A percentile compares a stretch with the other conserved stretches of the same genome.
These are phyloP conservation scores for Endocladia muricata DNA, from an alignment of 31 red algal species.

Conservation along the genomic window DNA sequence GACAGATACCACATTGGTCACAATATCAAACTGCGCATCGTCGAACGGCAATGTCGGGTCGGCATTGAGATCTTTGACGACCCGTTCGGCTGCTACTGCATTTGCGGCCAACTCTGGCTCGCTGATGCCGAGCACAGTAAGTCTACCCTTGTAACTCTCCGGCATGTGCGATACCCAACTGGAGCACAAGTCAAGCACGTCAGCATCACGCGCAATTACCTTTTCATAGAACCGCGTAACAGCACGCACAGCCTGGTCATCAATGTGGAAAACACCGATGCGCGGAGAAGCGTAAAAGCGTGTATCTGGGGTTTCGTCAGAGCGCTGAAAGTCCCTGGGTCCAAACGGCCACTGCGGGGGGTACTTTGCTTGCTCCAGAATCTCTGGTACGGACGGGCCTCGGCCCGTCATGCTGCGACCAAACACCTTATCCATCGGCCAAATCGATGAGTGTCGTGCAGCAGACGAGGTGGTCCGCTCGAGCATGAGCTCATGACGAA, in stretches of 20 bases:
- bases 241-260: constrained; percentile 72
- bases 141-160: constrained; percentile 38
- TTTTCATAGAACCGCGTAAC: constrained; percentile 66
- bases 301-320: constrained; percentile 58
- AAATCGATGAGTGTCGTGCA: no score
- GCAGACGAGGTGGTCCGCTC: no score
- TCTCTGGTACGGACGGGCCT: constrained; percentile 8
- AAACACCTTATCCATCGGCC: constrained; percentile 12
- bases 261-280: constrained; percentile 86
- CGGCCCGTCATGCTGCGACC: constrained; percentile 14
- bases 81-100: constrained; percentile 15
- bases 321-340: constrained; percentile 62
- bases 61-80: constrained; percentile 71
- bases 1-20: constrained; percentile 82
- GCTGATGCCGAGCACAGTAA: constrained; percentile 69
- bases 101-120: constrained; percentile 71
- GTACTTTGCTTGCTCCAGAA: constrained; percentile 35
- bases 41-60: constrained; percentile 70
- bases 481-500: no score
- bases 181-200: constrained; percentile 85
- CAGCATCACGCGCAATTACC: constrained; percentile 25
- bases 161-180: constrained; percentile 86
- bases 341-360: constrained; percentile 77
- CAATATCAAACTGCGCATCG: constrained; percentile 77
- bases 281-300: constrained; percentile 76